Evolutionary conservation across 768 basidiomycete genomes (phyloP).

Genomic region (Lactarius tabidus): DNA sequence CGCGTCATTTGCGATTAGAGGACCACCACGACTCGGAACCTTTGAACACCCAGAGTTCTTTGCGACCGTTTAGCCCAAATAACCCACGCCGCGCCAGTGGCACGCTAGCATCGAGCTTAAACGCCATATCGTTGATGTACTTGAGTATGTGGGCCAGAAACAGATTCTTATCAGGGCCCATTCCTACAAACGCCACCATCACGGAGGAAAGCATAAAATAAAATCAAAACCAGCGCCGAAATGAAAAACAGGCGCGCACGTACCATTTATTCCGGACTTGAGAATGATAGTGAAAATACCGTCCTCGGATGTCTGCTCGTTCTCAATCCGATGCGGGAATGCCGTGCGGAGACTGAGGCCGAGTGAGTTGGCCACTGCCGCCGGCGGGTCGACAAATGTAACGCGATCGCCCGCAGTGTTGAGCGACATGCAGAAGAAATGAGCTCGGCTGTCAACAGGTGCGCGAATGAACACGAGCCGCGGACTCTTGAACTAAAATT

Average conservation of each 20-base stretch:
- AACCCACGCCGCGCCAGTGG: conserved; percentile 46
- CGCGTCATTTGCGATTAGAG: conserved; percentile 9
- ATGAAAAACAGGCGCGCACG: neutral
- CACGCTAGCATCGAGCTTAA: conserved; percentile 62
- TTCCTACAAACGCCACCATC: conserved; percentile 15
- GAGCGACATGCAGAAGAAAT: conserved; percentile 65
- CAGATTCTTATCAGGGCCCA: conserved; percentile 43
- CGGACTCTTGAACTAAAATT: conserved; percentile 41
- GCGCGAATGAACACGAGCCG: conserved; percentile 64
- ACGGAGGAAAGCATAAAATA: neutral
- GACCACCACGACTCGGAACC: conserved; percentile 32
- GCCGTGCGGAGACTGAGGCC: conserved; percentile 38
- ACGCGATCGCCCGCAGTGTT: conserved; percentile 58
- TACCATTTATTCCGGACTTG: conserved; percentile 33
- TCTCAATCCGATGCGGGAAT: conserved; percentile 42
- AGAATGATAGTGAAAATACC: conserved; percentile 54
- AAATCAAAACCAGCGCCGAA: neutral
- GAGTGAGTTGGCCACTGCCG: conserved; percentile 37
- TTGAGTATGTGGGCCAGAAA: conserved; percentile 63
- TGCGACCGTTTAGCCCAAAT: conserved; percentile 40
- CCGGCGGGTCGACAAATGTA: conserved; percentile 41
- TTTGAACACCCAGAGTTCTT: conserved; percentile 65
- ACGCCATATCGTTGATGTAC: conserved; percentile 53
- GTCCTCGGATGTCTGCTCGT: conserved; percentile 44
- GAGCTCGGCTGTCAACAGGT: conserved; percentile 43